Evolutionary conservation across 1,139 yeast genomes (phyloP).

Genomic region (Blastobotrys indianensis): DNA sequence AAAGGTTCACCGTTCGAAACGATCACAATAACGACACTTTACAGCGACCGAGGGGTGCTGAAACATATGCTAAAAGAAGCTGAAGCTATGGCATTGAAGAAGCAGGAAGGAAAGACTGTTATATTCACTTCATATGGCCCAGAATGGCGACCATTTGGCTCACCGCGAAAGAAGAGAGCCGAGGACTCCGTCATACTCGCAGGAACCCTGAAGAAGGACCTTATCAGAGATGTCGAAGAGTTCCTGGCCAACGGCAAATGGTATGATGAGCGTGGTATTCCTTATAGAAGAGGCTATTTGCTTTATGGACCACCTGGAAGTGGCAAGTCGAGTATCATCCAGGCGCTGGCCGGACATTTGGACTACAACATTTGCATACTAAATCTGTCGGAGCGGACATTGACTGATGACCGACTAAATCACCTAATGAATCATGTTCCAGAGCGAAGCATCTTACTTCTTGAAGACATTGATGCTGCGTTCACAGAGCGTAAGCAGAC

Average conservation of each 20-base stretch:
- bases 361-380: slow-evolving; percentile 93
- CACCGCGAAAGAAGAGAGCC: slow-evolving; percentile 81
- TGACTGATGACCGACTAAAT: slow-evolving; percentile 90
- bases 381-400: slow-evolving; percentile 81
- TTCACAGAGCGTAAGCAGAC: slow-evolving; percentile 76
- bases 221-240: slow-evolving; percentile 69
- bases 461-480: slow-evolving; percentile 96
- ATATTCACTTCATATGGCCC: slow-evolving; percentile 94
- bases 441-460: slow-evolving; percentile 69
- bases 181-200: slow-evolving; percentile 84
- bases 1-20: slow-evolving; percentile 95
- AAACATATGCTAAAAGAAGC: slow-evolving; percentile 78
- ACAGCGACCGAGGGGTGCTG: slow-evolving; percentile 70
- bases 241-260: slow-evolving; percentile 76
- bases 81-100: slow-evolving; percentile 69
- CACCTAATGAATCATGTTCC: slow-evolving; percentile 97
- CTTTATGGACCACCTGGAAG: slow-evolving; percentile 98
- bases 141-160: slow-evolving; percentile 98
- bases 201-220: slow-evolving; percentile 57
- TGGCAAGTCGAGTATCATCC: slow-evolving; percentile 93
- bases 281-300: slow-evolving; percentile 91
- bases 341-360: slow-evolving; percentile 92
- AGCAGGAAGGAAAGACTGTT: slow-evolving; percentile 91
- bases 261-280: slow-evolving; percentile 95
- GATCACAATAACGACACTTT: slow-evolving; percentile 82